These are phyloP conservation scores for Rubus idaeus DNA, from an alignment of 306 rosid species.

Conservation along the genomic window DNA sequence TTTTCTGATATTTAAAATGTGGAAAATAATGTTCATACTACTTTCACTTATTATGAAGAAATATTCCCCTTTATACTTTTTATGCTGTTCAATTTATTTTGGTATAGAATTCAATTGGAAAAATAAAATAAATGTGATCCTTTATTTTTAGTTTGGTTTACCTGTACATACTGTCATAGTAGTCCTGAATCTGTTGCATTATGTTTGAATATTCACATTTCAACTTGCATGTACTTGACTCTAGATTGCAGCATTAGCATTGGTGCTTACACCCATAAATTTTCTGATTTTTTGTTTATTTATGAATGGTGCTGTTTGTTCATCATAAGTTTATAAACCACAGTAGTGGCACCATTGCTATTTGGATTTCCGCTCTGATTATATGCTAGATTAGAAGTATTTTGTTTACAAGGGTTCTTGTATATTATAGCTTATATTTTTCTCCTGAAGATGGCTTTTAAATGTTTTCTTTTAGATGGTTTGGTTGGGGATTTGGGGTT, in stretches of 20 bases:
- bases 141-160: not conserved
- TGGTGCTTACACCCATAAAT: not conserved
- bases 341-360: not conserved
- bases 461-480: not conserved
- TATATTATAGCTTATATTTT: not conserved
- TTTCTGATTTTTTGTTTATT: not conserved
- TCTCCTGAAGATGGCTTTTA: not conserved
- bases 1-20: not conserved
- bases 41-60: not conserved
- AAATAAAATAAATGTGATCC: not conserved
- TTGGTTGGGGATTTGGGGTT: not conserved
- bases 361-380: conserved; percentile 2
- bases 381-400: not conserved
- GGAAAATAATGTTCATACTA: not conserved
- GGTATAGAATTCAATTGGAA: not conserved
- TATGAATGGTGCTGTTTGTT: not conserved
- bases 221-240: not conserved
- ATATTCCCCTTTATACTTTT: not conserved
- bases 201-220: conserved; percentile 4
- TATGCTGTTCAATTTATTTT: not conserved
- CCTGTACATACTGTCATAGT: not conserved
- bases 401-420: not conserved
- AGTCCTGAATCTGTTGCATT: not conserved
- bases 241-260: not conserved
- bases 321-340: not conserved